Conservation (phyloP, 352 stramenopile genomes). For the Globisporangium splendens region DNA sequence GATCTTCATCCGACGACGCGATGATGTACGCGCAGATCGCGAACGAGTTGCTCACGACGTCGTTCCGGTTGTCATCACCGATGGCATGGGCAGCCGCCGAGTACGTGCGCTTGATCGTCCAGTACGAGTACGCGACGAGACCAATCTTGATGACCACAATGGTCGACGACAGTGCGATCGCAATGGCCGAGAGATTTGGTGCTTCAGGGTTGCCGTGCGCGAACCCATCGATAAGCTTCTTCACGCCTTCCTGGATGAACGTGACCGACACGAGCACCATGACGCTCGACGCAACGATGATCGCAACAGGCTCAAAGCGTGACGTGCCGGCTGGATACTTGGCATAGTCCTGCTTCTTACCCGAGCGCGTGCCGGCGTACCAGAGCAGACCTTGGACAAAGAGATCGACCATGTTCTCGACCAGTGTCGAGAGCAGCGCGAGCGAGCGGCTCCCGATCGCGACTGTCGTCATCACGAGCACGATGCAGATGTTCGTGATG, state of each 20-base stretch:
- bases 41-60: slow-evolving; percentile 90
- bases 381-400: slow-evolving; percentile 88
- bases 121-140: slow-evolving; percentile 61
- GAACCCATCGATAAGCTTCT: slow-evolving; percentile 44
- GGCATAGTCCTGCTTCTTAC: slow-evolving; percentile 72
- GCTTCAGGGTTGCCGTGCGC: slow-evolving; percentile 54
- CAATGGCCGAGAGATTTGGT: slow-evolving; percentile 82
- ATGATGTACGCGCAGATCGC: slow-evolving; percentile 76
- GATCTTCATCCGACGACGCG: slow-evolving; percentile 31
- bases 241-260: slow-evolving; percentile 61
- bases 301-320: slow-evolving; percentile 90
- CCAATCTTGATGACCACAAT: slow-evolving; percentile 68
- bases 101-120: slow-evolving; percentile 48
- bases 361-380: slow-evolving; percentile 83
- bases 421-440: slow-evolving; percentile 86
- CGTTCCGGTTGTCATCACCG: slow-evolving; percentile 94
- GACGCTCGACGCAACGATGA: slow-evolving; percentile 89
- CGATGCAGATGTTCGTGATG: slow-evolving; percentile 58
- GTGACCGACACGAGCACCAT: slow-evolving; percentile 91
- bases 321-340: slow-evolving; percentile 92
- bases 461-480: slow-evolving; percentile 68
- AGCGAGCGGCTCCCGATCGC: slow-evolving; percentile 79
- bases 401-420: slow-evolving; percentile 92
- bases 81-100: slow-evolving; percentile 54
- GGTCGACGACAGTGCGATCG: slow-evolving; percentile 77